Evolutionary conservation across 2,329 filamentous ascomycete genomes (phyloP), one percentile per base, ranked within the genome.

Genomic region (Rhynchosporium agropyri): DNA sequence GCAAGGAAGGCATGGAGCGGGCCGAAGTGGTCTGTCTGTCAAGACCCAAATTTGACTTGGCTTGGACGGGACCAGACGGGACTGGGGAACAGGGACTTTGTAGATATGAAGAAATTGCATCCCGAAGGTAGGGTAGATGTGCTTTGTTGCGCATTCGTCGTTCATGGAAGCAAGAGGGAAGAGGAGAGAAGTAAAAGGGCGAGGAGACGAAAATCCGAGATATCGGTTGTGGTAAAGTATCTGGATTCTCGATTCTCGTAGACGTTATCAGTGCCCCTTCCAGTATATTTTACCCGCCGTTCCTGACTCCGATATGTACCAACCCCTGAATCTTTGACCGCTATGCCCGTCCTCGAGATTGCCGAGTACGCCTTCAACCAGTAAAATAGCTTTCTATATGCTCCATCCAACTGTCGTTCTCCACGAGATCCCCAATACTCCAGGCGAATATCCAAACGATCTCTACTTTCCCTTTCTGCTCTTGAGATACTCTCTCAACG

Each of bases 401-500:
- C n/a, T 54, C 43, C 36, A 20, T 33, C 33, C 51, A 33, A 40
- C 51, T 33, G 28, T 40, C 51, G 20, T 20, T 7, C 33, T 49
- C 36, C 13, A 57, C 10, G 20, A 20, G 20, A 20, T 20, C 20
- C 1, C 20, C 20, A 20, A 20, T 1, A 20, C 20, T 7, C 29
- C 2, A 31, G 5, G 12, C 3, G 15, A 26, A 31, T 36, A 8
- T 36, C 9, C 12, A 45, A 20, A 33, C 33, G 45, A 29, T 4
- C 7, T 54, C 65, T 71, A 72, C 63, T 73, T 77, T 71, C 80
- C 81, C 74, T 85, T 88, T 62, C 84, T 81, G 68, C 84, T 87
- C 72, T 87, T 88, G 67, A 97, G 81, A 75, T 90, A 98, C 65
- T 89, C 87, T 63, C 87, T 84, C 66, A 99, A 88, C 79, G 97